These are phyloP conservation scores for Sodiomyces alkalinus DNA, from an alignment of 2,329 filamentous ascomycete genomes.

Conservation along the genomic window DNA sequence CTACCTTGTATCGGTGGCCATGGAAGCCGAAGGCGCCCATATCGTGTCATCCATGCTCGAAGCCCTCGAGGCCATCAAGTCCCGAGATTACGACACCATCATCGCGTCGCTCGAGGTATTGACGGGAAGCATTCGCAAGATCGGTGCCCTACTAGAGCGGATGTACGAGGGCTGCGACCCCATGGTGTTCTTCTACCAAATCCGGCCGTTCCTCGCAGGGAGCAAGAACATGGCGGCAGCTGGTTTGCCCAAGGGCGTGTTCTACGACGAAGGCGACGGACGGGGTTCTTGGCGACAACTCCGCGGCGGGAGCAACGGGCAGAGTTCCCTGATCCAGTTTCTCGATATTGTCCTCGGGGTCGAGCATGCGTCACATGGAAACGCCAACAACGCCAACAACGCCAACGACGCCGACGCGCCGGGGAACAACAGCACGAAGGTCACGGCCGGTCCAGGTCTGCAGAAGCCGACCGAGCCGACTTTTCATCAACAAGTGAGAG, in stretches of 20 bases:
- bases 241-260: conserved; percentile 67
- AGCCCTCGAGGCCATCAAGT: conserved; percentile 55
- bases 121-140: conserved; percentile 49
- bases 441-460: background rate
- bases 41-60: conserved; percentile 64
- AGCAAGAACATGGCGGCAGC: conserved; percentile 85
- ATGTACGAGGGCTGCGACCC: conserved; percentile 89
- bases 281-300: conserved; percentile 57
- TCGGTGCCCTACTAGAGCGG: conserved; percentile 53
- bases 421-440: no score
- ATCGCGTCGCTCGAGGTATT: conserved; percentile 49
- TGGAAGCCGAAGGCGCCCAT: conserved; percentile 65
- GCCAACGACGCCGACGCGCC: no score
- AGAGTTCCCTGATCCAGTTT: conserved; percentile 85
- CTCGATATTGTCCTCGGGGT: conserved; percentile 78
- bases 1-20: conserved; percentile 75
- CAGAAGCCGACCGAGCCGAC: conserved; percentile 12
- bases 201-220: conserved; percentile 77
- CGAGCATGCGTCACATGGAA: conserved; percentile 44
- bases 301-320: conserved; percentile 84
- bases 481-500: conserved; percentile 55
- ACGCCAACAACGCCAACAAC: conserved; percentile 12
- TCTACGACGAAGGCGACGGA: conserved; percentile 64
- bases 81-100: conserved; percentile 44
- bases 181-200: conserved; percentile 74